Evolutionary conservation across 441 rosid genomes (phyloP).

Genomic region (Corymbia calophylla): DNA sequence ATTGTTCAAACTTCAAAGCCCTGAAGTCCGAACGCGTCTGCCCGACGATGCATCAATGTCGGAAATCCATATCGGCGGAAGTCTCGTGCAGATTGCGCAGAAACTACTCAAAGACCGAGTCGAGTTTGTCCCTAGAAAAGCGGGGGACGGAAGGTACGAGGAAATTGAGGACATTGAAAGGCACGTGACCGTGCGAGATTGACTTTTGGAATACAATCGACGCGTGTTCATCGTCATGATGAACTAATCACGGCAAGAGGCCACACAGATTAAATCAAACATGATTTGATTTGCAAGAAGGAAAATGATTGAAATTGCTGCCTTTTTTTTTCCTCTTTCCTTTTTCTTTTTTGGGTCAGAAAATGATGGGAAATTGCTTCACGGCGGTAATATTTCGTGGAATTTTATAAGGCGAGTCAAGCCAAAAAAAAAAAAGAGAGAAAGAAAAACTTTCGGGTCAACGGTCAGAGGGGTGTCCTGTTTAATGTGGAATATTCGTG

Average conservation of each 20-base stretch:
- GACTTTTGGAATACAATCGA: neutral
- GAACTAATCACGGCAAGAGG: neutral
- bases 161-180: neutral
- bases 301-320: neutral
- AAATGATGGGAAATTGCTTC: neutral
- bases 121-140: neutral
- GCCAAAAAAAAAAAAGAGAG: neutral
- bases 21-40: neutral
- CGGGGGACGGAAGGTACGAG: neutral
- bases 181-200: neutral
- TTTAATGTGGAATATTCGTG: neutral
- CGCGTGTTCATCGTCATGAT: neutral
- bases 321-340: neutral
- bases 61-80: neutral
- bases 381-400: neutral
- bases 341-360: neutral
- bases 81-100: neutral
- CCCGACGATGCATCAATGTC: neutral
- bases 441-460: neutral
- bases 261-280: neutral
- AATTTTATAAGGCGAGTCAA: neutral
- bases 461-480: neutral
- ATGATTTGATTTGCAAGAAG: neutral
- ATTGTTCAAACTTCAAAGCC: neutral
- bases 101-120: neutral